Evolutionary conservation across 179 eudicot genomes (phyloP), one percentile per base, ranked within the genome.

Genomic region (Beta corolliflora): DNA sequence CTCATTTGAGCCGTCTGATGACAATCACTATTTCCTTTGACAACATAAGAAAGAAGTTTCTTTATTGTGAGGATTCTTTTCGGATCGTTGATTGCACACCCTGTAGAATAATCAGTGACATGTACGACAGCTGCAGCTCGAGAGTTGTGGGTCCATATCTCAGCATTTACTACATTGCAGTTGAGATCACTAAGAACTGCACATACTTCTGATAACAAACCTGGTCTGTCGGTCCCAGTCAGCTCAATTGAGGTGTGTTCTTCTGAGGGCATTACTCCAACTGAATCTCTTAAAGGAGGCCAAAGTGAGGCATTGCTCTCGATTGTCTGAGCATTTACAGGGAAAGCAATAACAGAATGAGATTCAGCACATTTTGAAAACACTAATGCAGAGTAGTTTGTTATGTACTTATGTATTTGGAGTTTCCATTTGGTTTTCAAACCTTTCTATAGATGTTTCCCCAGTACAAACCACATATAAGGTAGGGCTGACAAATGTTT

Each of bases 71-170:
- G 82, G 67, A 95, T 88, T 63, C 94, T 87, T 25, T 88, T 88
- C 8, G 92, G 91, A 82, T 94, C 97, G 73, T 88, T 78, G 41
- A 93, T 84, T 12, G 95, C 92, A 31, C 81, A 79, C 7, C 91
- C 85, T 9, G 91, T 87, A 7, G 88, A 84, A 36, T 75, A 80
- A 81, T 93, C 96, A 13, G 91, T 91, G 58, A 94, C 96, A 64
- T 89, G 91, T 66, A 93, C 92, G 44, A 94, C 95, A 7, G 92
- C 92, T 61, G 98, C 96, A 25, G 93, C 93, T 66, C 98, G 88
- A 50, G 90, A 83, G 72, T 90, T 94, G 79, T 94, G 98, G 5
- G 98, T 94, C 98, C 98, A 94, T 83, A 93, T 91, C 87, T 93
- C 97, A 2, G 96, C 98, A 73, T 86, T 90, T 8, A 90, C 96